phyloP scores from a whole-genome alignment of 805 yeast species.

The Candida incommunis region DNA sequence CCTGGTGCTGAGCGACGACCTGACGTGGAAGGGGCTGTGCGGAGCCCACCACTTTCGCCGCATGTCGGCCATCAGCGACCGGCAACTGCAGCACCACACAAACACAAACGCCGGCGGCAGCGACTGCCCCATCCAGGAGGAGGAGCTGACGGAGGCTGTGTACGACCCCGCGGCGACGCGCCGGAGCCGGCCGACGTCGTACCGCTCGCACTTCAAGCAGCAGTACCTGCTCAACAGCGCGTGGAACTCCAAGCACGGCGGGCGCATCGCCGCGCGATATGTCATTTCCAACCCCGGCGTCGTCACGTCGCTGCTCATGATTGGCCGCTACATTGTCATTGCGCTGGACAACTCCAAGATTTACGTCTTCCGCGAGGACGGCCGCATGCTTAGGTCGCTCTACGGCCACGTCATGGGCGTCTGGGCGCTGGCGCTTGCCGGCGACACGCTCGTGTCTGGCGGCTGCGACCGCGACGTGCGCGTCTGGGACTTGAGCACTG shows the following conservation, averaged over 20 bases:
- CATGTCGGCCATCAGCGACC: slow-evolving; percentile 14
- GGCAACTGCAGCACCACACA: slow-evolving; percentile 1
- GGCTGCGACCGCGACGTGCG: slow-evolving; percentile 94
- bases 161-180: slow-evolving; percentile 21
- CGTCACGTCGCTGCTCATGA: slow-evolving; percentile 25
- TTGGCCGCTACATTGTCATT: slow-evolving; percentile 23
- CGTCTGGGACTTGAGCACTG: slow-evolving; percentile 85
- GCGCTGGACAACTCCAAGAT: slow-evolving; percentile 31
- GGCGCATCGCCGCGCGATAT: slow-evolving; percentile 26
- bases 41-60: slow-evolving; percentile 23
- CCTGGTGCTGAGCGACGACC: slow-evolving; percentile 25
- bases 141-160: slow-evolving; percentile 16
- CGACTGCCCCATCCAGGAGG: slow-evolving; percentile 5
- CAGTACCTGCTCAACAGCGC: slow-evolving; percentile 26
- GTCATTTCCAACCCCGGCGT: slow-evolving; percentile 21
- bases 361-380: slow-evolving; percentile 27
- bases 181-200: slow-evolving; percentile 19
- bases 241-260: slow-evolving; percentile 24
- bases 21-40: slow-evolving; percentile 28
- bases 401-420: slow-evolving; percentile 98
- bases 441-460: slow-evolving; percentile 82
- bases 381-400: slow-evolving; percentile 57
- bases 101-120: slow-evolving; percentile 1
- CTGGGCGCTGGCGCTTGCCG: slow-evolving; percentile 90
- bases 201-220: slow-evolving; percentile 25